Conservation (phyloP, 1,284 basidiomycete genomes). For the Ganoderma sp. region DNA sequence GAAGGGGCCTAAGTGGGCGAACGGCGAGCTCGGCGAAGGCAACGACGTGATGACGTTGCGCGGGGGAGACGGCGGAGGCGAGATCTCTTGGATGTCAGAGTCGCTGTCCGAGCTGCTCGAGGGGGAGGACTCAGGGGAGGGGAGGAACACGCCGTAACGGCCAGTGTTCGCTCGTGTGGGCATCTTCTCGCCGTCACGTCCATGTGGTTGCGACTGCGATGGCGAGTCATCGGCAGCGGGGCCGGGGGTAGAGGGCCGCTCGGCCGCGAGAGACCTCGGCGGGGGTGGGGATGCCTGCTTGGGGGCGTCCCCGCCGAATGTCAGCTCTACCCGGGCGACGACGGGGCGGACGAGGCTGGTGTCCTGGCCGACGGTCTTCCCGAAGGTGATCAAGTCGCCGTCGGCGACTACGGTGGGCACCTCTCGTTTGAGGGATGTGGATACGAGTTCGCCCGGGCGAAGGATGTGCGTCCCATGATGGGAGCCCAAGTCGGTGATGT, state of each 20-base stretch:
- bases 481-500: constrained; percentile 62
- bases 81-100: constrained; percentile 61
- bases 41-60: constrained; percentile 13
- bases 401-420: constrained; percentile 56
- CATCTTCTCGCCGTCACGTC: constrained; percentile 21
- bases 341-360: constrained; percentile 64
- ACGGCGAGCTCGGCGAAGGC: not conserved
- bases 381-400: constrained; percentile 74
- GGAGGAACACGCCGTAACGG: constrained; percentile 59
- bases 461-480: constrained; percentile 69
- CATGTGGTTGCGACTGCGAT: constrained; percentile 17
- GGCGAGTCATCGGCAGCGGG: constrained; percentile 13
- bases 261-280: constrained; percentile 19
- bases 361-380: constrained; percentile 69
- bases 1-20: not conserved
- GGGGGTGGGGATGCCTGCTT: constrained; percentile 24
- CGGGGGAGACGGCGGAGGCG: constrained; percentile 28
- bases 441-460: constrained; percentile 51
- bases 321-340: constrained; percentile 60
- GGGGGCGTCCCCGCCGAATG: constrained; percentile 43
- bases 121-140: constrained; percentile 44
- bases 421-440: constrained; percentile 53
- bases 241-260: constrained; percentile 7
- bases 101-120: constrained; percentile 50
- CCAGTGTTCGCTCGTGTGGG: constrained; percentile 41